Evolutionary conservation across 345 rosid species (phyloP).

Genomic region (Lepidium africanum): DNA sequence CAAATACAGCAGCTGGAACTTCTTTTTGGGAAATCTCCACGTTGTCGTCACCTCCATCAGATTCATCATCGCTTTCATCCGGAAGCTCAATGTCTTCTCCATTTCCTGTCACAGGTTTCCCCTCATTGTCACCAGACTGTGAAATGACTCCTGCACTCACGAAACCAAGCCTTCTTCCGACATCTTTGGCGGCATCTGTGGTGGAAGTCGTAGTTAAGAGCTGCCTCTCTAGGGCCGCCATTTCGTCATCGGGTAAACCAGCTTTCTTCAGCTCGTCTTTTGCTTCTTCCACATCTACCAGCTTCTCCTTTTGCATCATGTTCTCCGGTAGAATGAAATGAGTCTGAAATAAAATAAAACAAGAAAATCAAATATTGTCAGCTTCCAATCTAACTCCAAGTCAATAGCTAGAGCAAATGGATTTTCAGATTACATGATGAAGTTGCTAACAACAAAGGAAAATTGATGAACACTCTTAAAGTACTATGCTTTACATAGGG

Average conservation of each 20-base stretch:
- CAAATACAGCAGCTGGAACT: constrained; percentile 78
- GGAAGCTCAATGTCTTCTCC: constrained; percentile 86
- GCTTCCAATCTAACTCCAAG: background rate
- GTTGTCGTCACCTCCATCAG: constrained; percentile 46
- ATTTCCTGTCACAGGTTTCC: constrained; percentile 36
- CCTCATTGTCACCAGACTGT: constrained; percentile 40
- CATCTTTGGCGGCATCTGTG: constrained; percentile 33
- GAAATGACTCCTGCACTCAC: constrained; percentile 86
- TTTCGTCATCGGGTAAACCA: constrained; percentile 80
- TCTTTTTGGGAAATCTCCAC: constrained; percentile 74
- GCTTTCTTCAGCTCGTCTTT: constrained; percentile 83
- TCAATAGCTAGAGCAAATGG: background rate
- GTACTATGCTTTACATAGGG: background rate
- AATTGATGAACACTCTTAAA: background rate
- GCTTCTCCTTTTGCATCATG: constrained; percentile 86
- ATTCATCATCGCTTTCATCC: constrained; percentile 69
- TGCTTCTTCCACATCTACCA: constrained; percentile 67
- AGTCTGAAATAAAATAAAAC: constrained; percentile 40
- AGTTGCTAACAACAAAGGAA: background rate
- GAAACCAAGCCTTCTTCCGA: constrained; percentile 58
- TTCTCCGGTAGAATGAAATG: constrained; percentile 87
- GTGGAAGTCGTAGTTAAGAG: constrained; percentile 43
- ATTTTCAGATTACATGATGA: background rate
- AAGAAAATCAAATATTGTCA: background rate
- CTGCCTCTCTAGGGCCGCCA: constrained; percentile 88